phyloP scores from a whole-genome alignment of 2,329 filamentous ascomycete genomes.

The Alternaria sp. region DNA sequence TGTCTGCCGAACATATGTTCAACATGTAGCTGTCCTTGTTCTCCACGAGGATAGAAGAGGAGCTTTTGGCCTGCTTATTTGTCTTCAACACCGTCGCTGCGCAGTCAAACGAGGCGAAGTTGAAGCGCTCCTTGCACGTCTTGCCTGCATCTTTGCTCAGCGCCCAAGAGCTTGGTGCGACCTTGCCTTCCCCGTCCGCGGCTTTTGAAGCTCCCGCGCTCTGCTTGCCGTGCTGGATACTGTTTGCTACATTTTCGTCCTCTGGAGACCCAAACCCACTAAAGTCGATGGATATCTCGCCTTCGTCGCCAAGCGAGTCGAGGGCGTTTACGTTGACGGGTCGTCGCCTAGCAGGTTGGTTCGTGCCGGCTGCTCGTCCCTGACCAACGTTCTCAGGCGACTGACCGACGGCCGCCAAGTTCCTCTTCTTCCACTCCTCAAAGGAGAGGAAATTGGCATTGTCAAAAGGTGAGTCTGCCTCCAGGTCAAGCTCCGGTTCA shows the following conservation, averaged over 20 bases:
- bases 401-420: slow-evolving; percentile 85
- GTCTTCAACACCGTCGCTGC: slow-evolving; percentile 93
- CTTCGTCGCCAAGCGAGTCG: slow-evolving; percentile 85
- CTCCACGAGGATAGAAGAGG: slow-evolving; percentile 88
- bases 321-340: slow-evolving; percentile 71
- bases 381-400: slow-evolving; percentile 73
- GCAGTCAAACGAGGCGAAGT: slow-evolving; percentile 96
- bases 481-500: slow-evolving; percentile 61
- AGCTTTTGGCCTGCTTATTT: slow-evolving; percentile 84
- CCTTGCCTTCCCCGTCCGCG: slow-evolving; percentile 39
- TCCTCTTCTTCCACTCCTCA: slow-evolving; percentile 97
- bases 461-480: slow-evolving; percentile 72
- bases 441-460: slow-evolving; percentile 92
- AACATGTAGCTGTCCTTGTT: slow-evolving; percentile 99
- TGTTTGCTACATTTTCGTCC: slow-evolving; percentile 29
- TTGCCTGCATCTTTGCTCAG: slow-evolving; percentile 93
- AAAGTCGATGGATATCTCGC: slow-evolving; percentile 82
- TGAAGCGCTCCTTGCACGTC: slow-evolving; percentile 97
- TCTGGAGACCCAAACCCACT: slow-evolving; percentile 64
- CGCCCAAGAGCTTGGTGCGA: slow-evolving; percentile 44
- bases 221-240: slow-evolving; percentile 26
- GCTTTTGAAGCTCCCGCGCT: slow-evolving; percentile 25
- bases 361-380: slow-evolving; percentile 57
- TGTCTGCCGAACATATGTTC: slow-evolving; percentile 83
- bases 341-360: slow-evolving; percentile 59